Evolutionary conservation across 192 early-diverging fungal genomes (phyloP).

Genomic region (Backusella tuberculispora): DNA sequence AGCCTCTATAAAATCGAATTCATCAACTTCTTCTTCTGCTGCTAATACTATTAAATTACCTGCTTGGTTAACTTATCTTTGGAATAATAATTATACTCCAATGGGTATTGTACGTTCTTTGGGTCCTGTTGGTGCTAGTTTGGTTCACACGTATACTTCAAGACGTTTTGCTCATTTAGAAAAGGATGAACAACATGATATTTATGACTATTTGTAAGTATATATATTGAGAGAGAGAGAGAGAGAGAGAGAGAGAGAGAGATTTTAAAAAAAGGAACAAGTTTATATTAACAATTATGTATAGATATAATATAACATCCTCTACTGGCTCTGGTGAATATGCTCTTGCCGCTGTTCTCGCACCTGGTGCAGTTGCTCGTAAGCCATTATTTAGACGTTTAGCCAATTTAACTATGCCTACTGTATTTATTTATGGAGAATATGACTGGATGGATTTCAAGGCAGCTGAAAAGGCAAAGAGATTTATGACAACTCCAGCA

Average conservation of each 20-base stretch:
- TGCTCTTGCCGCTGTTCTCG: constrained; percentile 73
- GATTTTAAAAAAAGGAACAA: background rate
- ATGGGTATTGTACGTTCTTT: constrained; percentile 74
- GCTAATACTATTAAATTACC: background rate
- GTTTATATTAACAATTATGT: background rate
- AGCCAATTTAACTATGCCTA: constrained; percentile 67
- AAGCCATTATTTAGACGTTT: constrained; percentile 74
- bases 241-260: too few relatives aligned
- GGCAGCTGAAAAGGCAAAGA: constrained; percentile 65
- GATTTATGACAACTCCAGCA: constrained; percentile 57
- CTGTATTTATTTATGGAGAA: constrained; percentile 59
- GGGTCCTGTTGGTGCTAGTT: constrained; percentile 77
- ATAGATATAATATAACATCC: constrained; percentile 72
- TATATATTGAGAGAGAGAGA: too few relatives aligned
- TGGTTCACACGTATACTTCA: constrained; percentile 57
- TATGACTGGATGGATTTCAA: constrained; percentile 91
- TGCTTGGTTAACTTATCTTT: constrained; percentile 48
- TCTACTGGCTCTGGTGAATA: constrained; percentile 83
- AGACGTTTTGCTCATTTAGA: constrained; percentile 69
- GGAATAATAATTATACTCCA: constrained; percentile 82
- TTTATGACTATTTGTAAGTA: constrained; percentile 76
- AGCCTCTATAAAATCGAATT: background rate
- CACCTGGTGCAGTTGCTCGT: constrained; percentile 84
- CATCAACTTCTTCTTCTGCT: background rate
- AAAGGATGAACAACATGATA: constrained; percentile 63